Percentiles rank a stretch among this genome's conserved stretches.
phyloP scores from a whole-genome alignment of 2,329 filamentous ascomycete species.

The Colletotrichum caudatum region DNA sequence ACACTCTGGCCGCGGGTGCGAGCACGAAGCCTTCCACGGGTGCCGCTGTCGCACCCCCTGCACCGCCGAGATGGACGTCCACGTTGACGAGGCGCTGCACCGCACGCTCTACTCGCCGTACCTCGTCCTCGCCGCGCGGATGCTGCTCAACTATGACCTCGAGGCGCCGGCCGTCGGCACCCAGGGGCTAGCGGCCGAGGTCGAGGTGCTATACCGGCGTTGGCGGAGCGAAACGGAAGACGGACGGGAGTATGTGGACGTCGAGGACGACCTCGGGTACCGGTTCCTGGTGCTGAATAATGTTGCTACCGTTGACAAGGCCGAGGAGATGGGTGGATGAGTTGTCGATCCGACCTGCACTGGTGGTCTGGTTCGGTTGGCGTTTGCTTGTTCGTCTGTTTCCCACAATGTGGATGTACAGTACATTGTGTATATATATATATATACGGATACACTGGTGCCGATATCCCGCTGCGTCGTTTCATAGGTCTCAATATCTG shows the following conservation, averaged over 20 bases:
- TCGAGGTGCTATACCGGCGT: conserved; percentile 45
- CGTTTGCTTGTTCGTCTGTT: too few relatives aligned
- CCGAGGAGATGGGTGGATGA: background rate
- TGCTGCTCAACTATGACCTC: conserved; percentile 46
- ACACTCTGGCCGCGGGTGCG: conserved; percentile 34
- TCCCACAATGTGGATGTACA: background rate
- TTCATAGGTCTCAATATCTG: too few relatives aligned
- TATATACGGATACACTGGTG: background rate
- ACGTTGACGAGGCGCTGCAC: conserved; percentile 48
- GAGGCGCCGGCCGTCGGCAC: conserved; percentile 25
- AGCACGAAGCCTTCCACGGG: conserved; percentile 40
- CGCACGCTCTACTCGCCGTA: conserved; percentile 47
- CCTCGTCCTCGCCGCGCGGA: conserved; percentile 45
- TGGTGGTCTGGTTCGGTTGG: background rate
- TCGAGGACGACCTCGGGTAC: conserved; percentile 44
- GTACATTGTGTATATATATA: background rate
- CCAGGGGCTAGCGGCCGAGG: conserved; percentile 31
- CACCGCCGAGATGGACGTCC: conserved; percentile 43
- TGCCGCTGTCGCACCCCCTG: conserved; percentile 37
- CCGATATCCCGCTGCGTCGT: background rate
- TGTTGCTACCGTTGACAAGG: background rate
- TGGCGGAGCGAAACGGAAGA: conserved; percentile 51
- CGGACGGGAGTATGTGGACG: conserved; percentile 49
- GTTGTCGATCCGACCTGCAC: background rate
- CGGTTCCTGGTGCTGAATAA: conserved; percentile 33